These are phyloP conservation scores for Myxozyma udenii DNA, from an alignment of 805 yeast genomes.

Conservation along the genomic window DNA sequence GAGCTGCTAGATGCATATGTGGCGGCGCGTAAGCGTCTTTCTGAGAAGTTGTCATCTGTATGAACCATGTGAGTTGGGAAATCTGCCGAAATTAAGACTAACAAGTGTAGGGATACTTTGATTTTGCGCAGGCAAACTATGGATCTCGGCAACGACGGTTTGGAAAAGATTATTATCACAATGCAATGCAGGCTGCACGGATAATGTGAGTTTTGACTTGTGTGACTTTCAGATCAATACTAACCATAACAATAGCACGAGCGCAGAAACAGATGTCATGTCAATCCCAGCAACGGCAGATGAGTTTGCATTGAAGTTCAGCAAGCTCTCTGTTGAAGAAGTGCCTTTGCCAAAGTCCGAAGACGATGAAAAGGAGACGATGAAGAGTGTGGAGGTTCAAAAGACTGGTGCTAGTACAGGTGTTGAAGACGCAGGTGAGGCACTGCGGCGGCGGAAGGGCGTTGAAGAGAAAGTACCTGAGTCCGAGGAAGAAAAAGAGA, in stretches of 20 bases:
- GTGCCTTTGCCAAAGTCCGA: conserved; percentile 8
- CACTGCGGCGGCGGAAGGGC: background rate
- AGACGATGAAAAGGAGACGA: background rate
- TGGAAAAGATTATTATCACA: conserved; percentile 47
- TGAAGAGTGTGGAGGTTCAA: background rate
- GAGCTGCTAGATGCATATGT: conserved; percentile 22
- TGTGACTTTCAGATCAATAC: too few relatives aligned
- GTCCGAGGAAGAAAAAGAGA: conserved; percentile 1
- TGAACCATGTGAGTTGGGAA: background rate
- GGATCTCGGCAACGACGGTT: conserved; percentile 33
- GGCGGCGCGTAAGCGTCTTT: conserved; percentile 4
- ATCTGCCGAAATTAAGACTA: background rate
- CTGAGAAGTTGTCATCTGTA: conserved; percentile 10
- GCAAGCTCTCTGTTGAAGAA: background rate
- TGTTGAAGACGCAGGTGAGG: background rate
- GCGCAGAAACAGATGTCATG: too few relatives aligned
- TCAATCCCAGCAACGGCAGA: background rate
- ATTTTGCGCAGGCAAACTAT: conserved; percentile 26
- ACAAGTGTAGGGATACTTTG: conserved; percentile 21
- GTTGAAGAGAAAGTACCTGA: background rate
- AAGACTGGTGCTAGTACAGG: background rate
- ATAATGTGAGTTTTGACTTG: conserved; percentile 24
- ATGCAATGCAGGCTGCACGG: conserved; percentile 35
- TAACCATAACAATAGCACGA: too few relatives aligned
- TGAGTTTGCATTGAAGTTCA: background rate